Base-by-base conservation (phyloP, 345 rosid species). In the Eucalyptus decipiens region DNA sequence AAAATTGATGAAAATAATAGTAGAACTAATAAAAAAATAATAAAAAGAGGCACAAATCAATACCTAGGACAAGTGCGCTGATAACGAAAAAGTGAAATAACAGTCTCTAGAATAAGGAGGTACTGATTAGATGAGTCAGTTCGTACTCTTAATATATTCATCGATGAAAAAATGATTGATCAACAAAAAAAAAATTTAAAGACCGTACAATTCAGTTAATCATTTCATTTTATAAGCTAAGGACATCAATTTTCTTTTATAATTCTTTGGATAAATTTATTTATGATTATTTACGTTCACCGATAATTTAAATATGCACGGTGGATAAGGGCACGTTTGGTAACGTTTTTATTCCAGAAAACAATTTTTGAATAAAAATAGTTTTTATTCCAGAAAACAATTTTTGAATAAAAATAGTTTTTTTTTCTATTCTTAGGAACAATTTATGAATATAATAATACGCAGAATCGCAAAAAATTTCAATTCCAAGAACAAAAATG, bases 321-420 rank as follows among this genome's bases (percentile, higher is more conserved):
- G 6, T 5, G 4, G 9, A 5, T 69, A 69, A 50, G 0, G 7
- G 19, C 19, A 2, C 19, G 0, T 50, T 50, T 50, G 1, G 3
- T 50, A 16, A 50, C 0, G 0, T 50, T 50, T 50, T 0, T 6
- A 0, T 50, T 50, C 1, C 0, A 0, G 0, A 0, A 16, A 16
- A 50, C 0, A 50, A 50, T 50, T 50, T 50, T 50, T 50, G 19
- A 50, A 50, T 50, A 50, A 15, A 50, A 50, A 50, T 50, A 50
- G 0, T 6, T 15, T 42, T 42, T 6, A 0, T 50, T 50, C 1
- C 0, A 0, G 0, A 0, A 16, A 16, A 50, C 0, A 50, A 50
- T 50, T 50, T 50, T 50, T 50, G 19, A 50, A 50, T 50, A 50
- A 15, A 50, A 50, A 50, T 50, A 50, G 0, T 6, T 42, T 42